Percentiles rank a stretch among this genome's conserved stretches.
Conservation (phyloP, 1,284 basidiomycete species). For the Pascua sp. region DNA sequence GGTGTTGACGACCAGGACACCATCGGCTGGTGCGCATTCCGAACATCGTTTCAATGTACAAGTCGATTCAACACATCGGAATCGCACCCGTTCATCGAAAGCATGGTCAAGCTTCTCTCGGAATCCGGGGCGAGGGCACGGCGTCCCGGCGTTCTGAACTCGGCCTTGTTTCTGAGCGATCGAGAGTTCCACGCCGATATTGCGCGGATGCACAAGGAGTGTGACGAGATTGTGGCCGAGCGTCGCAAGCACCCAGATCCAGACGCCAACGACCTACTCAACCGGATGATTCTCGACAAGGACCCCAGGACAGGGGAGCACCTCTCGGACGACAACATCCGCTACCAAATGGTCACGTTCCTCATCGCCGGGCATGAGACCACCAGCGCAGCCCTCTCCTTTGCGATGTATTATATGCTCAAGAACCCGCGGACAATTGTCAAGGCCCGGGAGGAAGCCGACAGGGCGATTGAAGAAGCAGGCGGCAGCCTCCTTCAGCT, state of each 20-base stretch:
- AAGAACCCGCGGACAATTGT: constrained; percentile 54
- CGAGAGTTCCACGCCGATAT: constrained; percentile 10
- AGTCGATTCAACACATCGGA: constrained; percentile 43
- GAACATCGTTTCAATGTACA: too few relatives aligned
- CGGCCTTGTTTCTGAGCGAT: constrained; percentile 6
- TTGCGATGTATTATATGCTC: constrained; percentile 51
- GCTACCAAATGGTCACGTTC: constrained; percentile 57
- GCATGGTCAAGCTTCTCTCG: constrained; percentile 16
- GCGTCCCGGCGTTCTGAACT: constrained; percentile 7
- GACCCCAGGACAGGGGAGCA: constrained; percentile 55
- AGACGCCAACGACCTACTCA: constrained; percentile 49
- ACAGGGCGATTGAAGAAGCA: constrained; percentile 45
- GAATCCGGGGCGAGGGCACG: constrained; percentile 7
- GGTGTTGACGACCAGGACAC: constrained; percentile 13
- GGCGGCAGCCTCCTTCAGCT: constrained; percentile 18
- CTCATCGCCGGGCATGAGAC: constrained; percentile 59
- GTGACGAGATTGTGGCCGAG: constrained; percentile 19
- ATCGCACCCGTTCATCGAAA: constrained; percentile 52
- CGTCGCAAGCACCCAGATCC: constrained; percentile 16
- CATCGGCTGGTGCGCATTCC: constrained; percentile 47
- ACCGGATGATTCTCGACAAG: constrained; percentile 54
- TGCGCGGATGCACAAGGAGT: constrained; percentile 9
- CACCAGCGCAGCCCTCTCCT: constrained; percentile 47
- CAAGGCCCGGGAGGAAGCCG: constrained; percentile 59
- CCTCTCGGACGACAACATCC: constrained; percentile 53